These are phyloP conservation scores for Polyporus tsugae DNA, from an alignment of 1,284 basidiomycete species.

Conservation along the genomic window DNA sequence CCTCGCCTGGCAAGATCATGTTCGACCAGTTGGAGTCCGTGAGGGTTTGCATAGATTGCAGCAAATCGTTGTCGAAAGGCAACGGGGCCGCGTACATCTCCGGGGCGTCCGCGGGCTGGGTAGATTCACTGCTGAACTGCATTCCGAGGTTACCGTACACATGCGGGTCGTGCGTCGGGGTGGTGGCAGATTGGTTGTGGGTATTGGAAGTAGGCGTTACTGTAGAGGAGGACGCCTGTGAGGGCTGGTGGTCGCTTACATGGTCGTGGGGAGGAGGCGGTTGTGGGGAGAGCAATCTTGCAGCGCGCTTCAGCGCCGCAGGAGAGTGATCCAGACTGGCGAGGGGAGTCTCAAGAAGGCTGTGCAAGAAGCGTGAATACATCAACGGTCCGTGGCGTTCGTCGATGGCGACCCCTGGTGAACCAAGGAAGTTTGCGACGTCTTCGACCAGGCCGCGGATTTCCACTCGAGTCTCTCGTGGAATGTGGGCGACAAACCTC, in stretches of 20 bases:
- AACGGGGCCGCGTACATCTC: conserved; percentile 62
- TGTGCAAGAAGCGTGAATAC: conserved; percentile 77
- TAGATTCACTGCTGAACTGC: conserved; percentile 14
- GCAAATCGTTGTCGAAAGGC: conserved; percentile 64
- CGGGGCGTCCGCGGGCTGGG: conserved; percentile 39
- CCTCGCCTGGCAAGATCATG: conserved; percentile 59
- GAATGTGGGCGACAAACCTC: conserved; percentile 68
- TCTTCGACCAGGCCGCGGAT: conserved; percentile 68
- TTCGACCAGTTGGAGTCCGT: conserved; percentile 62
- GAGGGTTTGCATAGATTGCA: conserved; percentile 67
- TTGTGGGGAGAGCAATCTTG: conserved; percentile 22
- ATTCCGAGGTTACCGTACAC: conserved; percentile 25
- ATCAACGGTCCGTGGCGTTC: conserved; percentile 79
- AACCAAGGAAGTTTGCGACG: conserved; percentile 69
- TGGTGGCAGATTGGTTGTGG: neutral
- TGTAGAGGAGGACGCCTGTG: conserved; percentile 17
- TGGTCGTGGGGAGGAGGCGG: conserved; percentile 12
- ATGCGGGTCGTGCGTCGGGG: conserved; percentile 19
- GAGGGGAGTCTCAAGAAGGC: conserved; percentile 67
- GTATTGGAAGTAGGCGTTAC: neutral
- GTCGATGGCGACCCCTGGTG: conserved; percentile 74
- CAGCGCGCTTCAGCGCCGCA: conserved; percentile 26
- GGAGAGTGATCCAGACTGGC: conserved; percentile 49
- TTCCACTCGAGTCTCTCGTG: conserved; percentile 61
- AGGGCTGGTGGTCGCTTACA: neutral